A percentile compares a stretch with the other conserved stretches of the same genome.
Conservation (phyloP, 2,329 filamentous ascomycete species). For the Aspergillus sp. region DNA sequence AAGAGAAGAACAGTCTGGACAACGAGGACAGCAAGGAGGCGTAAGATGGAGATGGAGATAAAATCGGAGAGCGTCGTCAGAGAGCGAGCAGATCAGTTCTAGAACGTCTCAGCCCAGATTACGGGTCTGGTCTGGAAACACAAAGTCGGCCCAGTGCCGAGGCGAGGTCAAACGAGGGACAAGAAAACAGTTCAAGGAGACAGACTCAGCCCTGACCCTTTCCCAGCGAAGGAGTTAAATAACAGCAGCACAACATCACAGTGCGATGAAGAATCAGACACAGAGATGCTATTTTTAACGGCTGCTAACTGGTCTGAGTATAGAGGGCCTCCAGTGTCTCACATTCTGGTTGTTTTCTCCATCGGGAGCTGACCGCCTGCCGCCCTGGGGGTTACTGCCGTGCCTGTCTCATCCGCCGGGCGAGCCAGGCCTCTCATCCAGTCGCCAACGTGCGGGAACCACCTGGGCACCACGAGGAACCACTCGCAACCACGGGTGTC, state of each 20-base stretch:
- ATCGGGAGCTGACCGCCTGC: not conserved
- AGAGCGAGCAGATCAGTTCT: constrained; percentile 9
- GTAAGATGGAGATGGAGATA: not conserved
- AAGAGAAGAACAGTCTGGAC: not conserved
- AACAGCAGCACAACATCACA: not conserved
- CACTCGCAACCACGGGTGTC: not conserved
- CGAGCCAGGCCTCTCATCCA: not conserved
- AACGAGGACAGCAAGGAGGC: not conserved
- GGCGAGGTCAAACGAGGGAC: not conserved
- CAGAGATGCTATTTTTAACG: constrained; percentile 9
- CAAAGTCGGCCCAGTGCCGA: not conserved
- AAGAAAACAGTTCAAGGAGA: not conserved
- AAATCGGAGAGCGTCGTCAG: not conserved
- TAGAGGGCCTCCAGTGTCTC: not conserved
- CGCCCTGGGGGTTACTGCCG: not conserved
- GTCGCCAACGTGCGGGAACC: not conserved
- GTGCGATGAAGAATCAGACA: not conserved
- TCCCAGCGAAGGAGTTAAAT: constrained; percentile 2
- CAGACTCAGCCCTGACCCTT: not conserved
- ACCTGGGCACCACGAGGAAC: not conserved
- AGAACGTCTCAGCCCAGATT: constrained; percentile 11
- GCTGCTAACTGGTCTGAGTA: constrained; percentile 7
- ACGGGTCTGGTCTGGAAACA: constrained; percentile 2
- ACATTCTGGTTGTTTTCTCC: not conserved
- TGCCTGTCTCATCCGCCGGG: not conserved